Base-by-base conservation (phyloP, 192 early-diverging fungal genomes). In the Coemansia sp. region DNA sequence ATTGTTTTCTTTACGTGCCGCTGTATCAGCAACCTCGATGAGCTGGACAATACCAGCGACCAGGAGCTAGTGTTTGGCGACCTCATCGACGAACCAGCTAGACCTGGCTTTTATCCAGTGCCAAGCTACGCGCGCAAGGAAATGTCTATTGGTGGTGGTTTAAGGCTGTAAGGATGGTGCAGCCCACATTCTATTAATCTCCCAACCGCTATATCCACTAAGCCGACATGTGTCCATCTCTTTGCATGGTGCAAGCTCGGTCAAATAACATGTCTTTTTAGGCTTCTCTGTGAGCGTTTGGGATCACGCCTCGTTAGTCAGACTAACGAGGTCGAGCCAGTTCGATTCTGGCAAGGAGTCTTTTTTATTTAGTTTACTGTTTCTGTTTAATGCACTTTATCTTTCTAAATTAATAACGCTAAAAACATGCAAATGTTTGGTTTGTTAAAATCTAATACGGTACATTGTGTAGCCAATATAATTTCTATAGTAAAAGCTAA, bases 1-100 rank as follows among this genome's bases (percentile, higher is more conserved):
- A 91, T 98, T 38, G 85, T 98, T 11, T 97, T 95, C 69, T 92
- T 98, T 67, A 93, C 93, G 1, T 90, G 90, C 23, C 85, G 90
- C 66, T 92, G 94, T 50, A 87, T 94, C 59, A 95, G 93, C 92
- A 94, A 92, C 41, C 57, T 76, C 51, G 60, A 70, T 10, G 72
- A 67, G 60, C 29, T 72, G 11, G 78, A 81, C 12, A 60, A 59
- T 35, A n/a, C 63, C 50, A 81, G 73, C 52, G 78, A 81, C 55
- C 65, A 75, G 57, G 78, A 75, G 63, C 64, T 81, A 11, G 37
- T 71, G 35, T 72, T 81, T 61, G 78, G 70, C 14, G 72, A 75
- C 49, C 53, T 81, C 43, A 22, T 67, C 15, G 72, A 81, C 56
- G 73, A 81, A 23, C 66, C 69, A 1, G 70, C 66, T 3, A 66